Percentiles rank a stretch among this genome's conserved stretches.
phyloP scores from a whole-genome alignment of 768 basidiomycete genomes.

The Mycena amicta region DNA sequence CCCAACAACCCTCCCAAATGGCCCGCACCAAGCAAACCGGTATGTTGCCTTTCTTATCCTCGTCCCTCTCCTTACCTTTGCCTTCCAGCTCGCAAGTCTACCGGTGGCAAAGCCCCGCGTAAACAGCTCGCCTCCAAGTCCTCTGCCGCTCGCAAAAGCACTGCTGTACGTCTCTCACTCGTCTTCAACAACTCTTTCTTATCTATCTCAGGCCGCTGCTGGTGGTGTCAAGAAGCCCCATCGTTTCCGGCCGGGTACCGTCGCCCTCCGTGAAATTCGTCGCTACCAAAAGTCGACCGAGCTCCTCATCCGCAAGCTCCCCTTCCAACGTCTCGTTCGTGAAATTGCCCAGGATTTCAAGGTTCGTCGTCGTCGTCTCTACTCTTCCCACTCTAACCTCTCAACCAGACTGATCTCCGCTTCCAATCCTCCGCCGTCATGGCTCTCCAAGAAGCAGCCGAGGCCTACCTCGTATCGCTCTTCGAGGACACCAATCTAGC shows the following conservation, averaged over 20 bases:
- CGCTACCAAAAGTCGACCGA: conserved; percentile 90
- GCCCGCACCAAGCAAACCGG: conserved; percentile 61
- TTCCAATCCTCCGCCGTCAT: conserved; percentile 91
- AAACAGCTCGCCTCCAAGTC: conserved; percentile 74
- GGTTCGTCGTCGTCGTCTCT: conserved; percentile 41
- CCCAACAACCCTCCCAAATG: conserved; percentile 34
- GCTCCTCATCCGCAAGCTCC: conserved; percentile 83
- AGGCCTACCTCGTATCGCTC: conserved; percentile 77
- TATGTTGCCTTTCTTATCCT: neutral
- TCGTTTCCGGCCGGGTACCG: conserved; percentile 82
- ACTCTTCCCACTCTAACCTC: conserved; percentile 10
- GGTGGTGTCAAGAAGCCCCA: conserved; percentile 96
- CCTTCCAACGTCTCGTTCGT: conserved; percentile 88
- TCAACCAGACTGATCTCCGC: conserved; percentile 67
- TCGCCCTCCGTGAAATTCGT: conserved; percentile 88
- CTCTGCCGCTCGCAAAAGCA: conserved; percentile 57
- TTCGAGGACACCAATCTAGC: conserved; percentile 85
- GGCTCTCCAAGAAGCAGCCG: conserved; percentile 85
- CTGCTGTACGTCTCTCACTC: conserved; percentile 45
- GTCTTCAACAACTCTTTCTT: conserved; percentile 3
- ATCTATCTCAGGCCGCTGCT: conserved; percentile 45
- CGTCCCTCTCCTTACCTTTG: neutral
- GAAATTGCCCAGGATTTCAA: conserved; percentile 94
- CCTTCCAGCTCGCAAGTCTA: conserved; percentile 49
- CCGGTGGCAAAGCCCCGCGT: conserved; percentile 67